Evolutionary conservation across 305 asterid genomes (phyloP), one percentile per base, ranked within the genome.

Genomic region (Euphrasia arctica): DNA sequence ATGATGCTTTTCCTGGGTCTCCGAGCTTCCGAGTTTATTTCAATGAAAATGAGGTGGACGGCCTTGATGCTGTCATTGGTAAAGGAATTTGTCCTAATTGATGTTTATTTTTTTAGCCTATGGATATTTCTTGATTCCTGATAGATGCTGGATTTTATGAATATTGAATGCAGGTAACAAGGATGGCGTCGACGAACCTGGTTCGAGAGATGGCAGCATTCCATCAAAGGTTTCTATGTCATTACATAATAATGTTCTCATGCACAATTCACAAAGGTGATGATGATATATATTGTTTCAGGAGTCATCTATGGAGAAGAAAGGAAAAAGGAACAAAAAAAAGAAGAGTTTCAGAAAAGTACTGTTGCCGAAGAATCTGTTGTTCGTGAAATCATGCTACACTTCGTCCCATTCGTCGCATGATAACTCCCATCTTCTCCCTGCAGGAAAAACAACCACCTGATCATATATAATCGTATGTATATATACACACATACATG

Each of bases 1-100:
- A 41, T 3, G 47, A 10, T 1, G 64, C 47, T 5, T 60, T 54
- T 48, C 74, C 77, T 0, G 73, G 74, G 15, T 80, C 85, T 0
- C 85, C 85, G 5, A 77, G 85, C 56, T 80, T 80, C 56, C 71
- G 83, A n/a, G 72, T 80, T 10, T 80, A 72, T 45, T 73, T 72
- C 54, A 9, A 22, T 4, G 80, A 72, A n/a, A 42, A 73, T 7
- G 63, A 6, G 4, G 31, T 4, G 22, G 69, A 65, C 32, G 22
- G 15, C 18, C 41, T 39, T 39, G 43, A 18, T 27, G 4, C 39
- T 47, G 67, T 58, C 50, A 51, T 0, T 18, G 73, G 66, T 67
- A 31, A 60, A 39, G 15, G 43, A 15, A 15, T 15, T 27, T 47
- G 0, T n/a, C 2, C 1, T 39, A 1, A 5, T 13, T 8, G 55